These are phyloP conservation scores for Nymphaea thermarum DNA, from an alignment of 164 flowering plant genomes.

Conservation along the genomic window DNA sequence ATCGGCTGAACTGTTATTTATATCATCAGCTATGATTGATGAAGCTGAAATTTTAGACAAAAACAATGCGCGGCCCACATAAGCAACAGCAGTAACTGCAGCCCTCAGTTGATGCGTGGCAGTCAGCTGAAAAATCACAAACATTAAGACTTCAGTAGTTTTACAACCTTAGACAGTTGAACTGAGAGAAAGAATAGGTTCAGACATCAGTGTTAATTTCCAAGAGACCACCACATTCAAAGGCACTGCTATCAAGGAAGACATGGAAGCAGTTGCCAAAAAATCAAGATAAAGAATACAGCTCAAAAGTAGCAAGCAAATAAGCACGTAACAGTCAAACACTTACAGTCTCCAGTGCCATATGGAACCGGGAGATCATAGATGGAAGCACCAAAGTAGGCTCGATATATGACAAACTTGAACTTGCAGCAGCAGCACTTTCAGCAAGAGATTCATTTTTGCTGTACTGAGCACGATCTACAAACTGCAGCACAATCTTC, in stretches of 20 bases:
- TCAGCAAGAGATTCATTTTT: conserved; percentile 85
- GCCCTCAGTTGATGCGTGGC: conserved; percentile 96
- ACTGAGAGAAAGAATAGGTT: too few relatives aligned
- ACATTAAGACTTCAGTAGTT: too few relatives aligned
- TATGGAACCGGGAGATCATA: conserved; percentile 74
- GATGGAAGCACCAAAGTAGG: conserved; percentile 88
- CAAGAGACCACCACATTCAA: too few relatives aligned
- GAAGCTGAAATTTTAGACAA: conserved; percentile 42
- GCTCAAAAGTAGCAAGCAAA: too few relatives aligned
- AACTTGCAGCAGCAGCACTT: conserved; percentile 89
- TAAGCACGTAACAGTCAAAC: not conserved
- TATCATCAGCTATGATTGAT: conserved; percentile 23
- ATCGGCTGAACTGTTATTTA: conserved; percentile 17
- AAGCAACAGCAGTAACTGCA: conserved; percentile 90
- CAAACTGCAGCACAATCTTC: conserved; percentile 54
- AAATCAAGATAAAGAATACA: too few relatives aligned
- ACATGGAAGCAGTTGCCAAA: too few relatives aligned
- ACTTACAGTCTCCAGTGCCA: conserved; percentile 98
- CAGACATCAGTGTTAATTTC: too few relatives aligned
- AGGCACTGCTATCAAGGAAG: too few relatives aligned
- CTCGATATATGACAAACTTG: conserved; percentile 85
- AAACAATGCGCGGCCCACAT: conserved; percentile 72
- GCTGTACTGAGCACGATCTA: conserved; percentile 98
- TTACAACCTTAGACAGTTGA: too few relatives aligned
- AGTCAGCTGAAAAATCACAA: conserved; percentile 59